These are phyloP conservation scores for Solanum pimpinellifolium DNA, from an alignment of 257 asterid species.

Conservation along the genomic window DNA sequence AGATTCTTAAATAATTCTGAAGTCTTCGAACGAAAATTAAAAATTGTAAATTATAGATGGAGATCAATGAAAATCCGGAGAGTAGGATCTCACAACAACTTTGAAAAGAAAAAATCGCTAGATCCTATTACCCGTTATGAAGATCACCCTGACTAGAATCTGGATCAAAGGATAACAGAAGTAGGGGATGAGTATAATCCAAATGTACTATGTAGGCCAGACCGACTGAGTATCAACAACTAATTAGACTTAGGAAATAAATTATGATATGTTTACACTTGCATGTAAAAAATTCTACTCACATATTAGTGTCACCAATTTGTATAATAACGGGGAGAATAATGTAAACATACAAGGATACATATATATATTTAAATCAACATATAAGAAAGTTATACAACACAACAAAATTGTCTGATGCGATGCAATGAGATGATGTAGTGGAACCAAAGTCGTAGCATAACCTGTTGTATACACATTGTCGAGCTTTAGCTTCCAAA, in stretches of 20 bases:
- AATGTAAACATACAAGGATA: neutral
- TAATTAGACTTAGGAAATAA: neutral
- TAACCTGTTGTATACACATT: neutral
- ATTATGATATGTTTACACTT: neutral
- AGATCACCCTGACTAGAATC: neutral
- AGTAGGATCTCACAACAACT: neutral
- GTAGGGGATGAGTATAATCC: neutral
- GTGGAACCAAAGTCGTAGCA: neutral
- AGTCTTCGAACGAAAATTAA: neutral
- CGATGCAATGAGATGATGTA: neutral
- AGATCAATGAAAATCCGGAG: neutral
- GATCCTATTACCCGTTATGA: neutral
- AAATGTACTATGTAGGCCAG: neutral
- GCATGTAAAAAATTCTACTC: neutral
- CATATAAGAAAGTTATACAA: neutral
- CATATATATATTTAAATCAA: too few relatives aligned
- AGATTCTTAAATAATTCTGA: neutral
- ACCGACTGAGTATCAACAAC: neutral
- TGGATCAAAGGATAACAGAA: neutral
- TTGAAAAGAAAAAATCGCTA: too few relatives aligned
- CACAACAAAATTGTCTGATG: neutral
- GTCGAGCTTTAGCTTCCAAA: neutral
- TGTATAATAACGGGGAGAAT: neutral
- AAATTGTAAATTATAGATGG: neutral
- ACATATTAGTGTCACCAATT: too few relatives aligned